Conservation (phyloP, 768 basidiomycete species). For the Russula sp. region DNA sequence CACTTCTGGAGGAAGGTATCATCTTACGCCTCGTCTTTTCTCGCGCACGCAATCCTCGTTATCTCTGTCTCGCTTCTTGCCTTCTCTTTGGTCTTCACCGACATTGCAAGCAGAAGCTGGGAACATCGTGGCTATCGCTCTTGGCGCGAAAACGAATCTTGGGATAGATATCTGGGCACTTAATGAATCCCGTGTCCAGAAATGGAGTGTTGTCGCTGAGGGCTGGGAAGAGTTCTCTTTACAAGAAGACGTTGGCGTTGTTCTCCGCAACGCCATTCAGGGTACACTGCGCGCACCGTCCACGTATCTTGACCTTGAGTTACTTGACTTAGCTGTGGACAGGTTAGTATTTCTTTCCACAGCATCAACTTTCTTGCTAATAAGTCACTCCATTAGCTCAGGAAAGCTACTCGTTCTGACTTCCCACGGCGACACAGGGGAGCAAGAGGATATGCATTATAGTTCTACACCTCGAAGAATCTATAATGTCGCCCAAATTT, state of each 20-base stretch:
- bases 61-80: constrained; percentile 37
- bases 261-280: constrained; percentile 43
- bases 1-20: constrained; percentile 61
- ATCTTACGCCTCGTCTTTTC: constrained; percentile 52
- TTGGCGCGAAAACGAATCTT: constrained; percentile 38
- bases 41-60: constrained; percentile 44
- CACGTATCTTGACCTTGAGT: constrained; percentile 58
- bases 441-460: constrained; percentile 35
- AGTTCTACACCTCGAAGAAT: constrained; percentile 46
- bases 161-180: constrained; percentile 60
- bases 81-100: constrained; percentile 38
- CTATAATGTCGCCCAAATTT: constrained; percentile 54
- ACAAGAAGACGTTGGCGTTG: constrained; percentile 48
- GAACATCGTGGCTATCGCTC: constrained; percentile 57
- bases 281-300: constrained; percentile 33
- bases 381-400: constrained; percentile 28
- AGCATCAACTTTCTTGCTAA: neutral
- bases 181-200: constrained; percentile 59
- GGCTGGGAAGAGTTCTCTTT: constrained; percentile 61
- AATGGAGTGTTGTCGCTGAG: constrained; percentile 60
- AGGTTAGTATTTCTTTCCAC: constrained; percentile 33
- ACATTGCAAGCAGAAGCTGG: constrained; percentile 41
- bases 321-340: constrained; percentile 61
- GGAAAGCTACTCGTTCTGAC: constrained; percentile 53
- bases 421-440: constrained; percentile 57